phyloP scores from a whole-genome alignment of 176 grass and related monocot species.

The Coix lacrymajobi region DNA sequence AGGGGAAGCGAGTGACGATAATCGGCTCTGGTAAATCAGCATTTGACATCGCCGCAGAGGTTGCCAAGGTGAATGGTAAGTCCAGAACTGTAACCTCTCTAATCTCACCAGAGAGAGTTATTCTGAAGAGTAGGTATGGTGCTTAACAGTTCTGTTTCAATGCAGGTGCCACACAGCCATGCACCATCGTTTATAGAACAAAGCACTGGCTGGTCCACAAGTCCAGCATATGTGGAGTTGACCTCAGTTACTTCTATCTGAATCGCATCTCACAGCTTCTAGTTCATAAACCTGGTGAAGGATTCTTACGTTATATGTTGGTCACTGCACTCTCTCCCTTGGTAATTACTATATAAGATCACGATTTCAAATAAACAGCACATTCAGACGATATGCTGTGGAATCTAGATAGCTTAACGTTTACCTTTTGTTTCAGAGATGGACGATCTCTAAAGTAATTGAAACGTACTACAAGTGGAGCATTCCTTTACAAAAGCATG shows the following conservation, averaged over 20 bases:
- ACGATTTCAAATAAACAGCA: constrained; percentile 3
- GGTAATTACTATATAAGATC: constrained; percentile 32
- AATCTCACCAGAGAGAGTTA: not conserved
- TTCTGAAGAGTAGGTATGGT: not conserved
- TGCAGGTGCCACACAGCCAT: constrained; percentile 57
- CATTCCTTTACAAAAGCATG: constrained; percentile 72
- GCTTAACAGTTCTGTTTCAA: constrained; percentile 15
- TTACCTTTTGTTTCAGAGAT: constrained; percentile 55
- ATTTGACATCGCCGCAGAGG: constrained; percentile 78
- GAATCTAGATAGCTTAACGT: constrained; percentile 7
- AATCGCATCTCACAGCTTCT: constrained; percentile 75
- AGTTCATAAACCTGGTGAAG: constrained; percentile 83
- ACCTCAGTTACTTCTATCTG: constrained; percentile 55
- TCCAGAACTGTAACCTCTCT: constrained; percentile 1
- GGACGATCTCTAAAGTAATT: constrained; percentile 58
- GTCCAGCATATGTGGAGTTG: constrained; percentile 41
- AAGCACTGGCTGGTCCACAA: constrained; percentile 63
- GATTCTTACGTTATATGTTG: constrained; percentile 49
- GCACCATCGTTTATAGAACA: constrained; percentile 65
- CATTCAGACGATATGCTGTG: not conserved
- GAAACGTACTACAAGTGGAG: constrained; percentile 58
- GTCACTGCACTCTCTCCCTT: constrained; percentile 60
- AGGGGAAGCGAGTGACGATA: constrained; percentile 53
- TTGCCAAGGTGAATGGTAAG: constrained; percentile 66
- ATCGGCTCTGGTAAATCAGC: constrained; percentile 72